Evolutionary conservation across 352 stramenopile genomes (phyloP), one percentile per base, ranked within the genome.

Genomic region (Pythium sukuiense): DNA sequence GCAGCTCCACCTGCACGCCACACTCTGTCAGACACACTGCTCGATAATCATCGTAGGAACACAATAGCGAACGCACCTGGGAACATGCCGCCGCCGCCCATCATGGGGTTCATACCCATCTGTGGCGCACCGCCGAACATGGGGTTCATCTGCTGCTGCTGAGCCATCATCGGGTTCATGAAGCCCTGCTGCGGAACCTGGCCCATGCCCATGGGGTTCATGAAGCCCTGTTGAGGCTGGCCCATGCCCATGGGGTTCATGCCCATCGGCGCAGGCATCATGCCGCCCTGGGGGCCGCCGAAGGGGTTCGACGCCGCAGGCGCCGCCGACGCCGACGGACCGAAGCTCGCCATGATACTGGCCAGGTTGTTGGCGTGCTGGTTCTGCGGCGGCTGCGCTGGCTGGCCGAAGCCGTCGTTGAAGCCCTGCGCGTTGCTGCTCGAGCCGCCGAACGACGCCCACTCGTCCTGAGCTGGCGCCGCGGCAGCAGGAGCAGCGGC

Each of bases 291-390:
- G 32, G 78, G 71, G 55, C 63, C 59, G 65, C 72, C 56, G 80
- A 89, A 49, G 61, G 61, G 30, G 75, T 78, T 63, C 48, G 68
- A 37, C 54, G 76, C 43, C 59, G 72, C 53, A 24, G 53, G 64
- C 12, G 71, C 60, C 0, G 70, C 59, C 1, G 70, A 39, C 12
- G 72, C 60, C 1, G 74, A 26, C 8, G 64, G 57, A 11, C 82
- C 87, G 49, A 95, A 95, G 69, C 79, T 95, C 13, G 87, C 85
- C 87, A 95, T 95, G 71, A 95, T 95, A 71, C 85, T 93, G 53
- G 85, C 85, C 78, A 93, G 89, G 49, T 89, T 87, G 72, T 89
- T 90, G 49, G 76, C 68, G 59, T 87, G 81, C 61, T 89, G 80
- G 57, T 81, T 76, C 6, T 70, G 59, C 39, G 49, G 30, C 26